Conservation (phyloP, 2,329 filamentous ascomycete species). For the Teratosphaeria epicoccoides region DNA sequence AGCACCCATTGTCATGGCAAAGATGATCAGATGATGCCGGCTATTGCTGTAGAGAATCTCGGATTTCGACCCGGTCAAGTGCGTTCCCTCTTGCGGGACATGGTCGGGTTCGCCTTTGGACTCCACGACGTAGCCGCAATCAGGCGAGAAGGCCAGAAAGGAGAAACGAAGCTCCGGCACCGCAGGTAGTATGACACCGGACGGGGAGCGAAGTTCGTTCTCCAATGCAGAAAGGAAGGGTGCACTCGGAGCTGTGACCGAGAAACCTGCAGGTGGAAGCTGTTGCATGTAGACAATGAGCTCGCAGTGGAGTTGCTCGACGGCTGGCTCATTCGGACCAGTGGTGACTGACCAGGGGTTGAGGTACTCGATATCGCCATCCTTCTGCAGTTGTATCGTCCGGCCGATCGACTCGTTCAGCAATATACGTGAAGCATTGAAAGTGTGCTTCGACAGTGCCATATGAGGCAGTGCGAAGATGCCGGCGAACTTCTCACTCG, state of each 20-base stretch:
- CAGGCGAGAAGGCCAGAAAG: slow-evolving; percentile 52
- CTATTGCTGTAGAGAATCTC: slow-evolving; percentile 41
- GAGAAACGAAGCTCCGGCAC: slow-evolving; percentile 47
- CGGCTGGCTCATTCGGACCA: slow-evolving; percentile 42
- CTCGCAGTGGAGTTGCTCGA: slow-evolving; percentile 68
- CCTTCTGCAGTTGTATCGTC: slow-evolving; percentile 55
- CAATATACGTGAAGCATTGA: slow-evolving; percentile 40
- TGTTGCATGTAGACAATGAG: slow-evolving; percentile 79
- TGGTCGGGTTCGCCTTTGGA: slow-evolving; percentile 49
- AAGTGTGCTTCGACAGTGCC: slow-evolving; percentile 47
- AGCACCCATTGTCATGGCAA: slow-evolving; percentile 38
- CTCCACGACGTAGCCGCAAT: slow-evolving; percentile 55
- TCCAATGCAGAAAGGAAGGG: slow-evolving; percentile 43
- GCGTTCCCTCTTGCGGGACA: slow-evolving; percentile 39
- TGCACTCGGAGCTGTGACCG: not conserved
- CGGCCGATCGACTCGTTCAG: slow-evolving; percentile 63
- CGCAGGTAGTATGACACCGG: slow-evolving; percentile 43
- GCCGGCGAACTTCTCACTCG: slow-evolving; percentile 84
- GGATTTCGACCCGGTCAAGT: slow-evolving; percentile 47
- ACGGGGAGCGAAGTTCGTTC: slow-evolving; percentile 48
- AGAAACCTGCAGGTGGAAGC: slow-evolving; percentile 11
- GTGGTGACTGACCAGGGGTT: slow-evolving; percentile 70
- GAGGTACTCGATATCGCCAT: slow-evolving; percentile 40
- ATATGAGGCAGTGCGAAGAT: slow-evolving; percentile 84
- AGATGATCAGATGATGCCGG: slow-evolving; percentile 43